Evolutionary conservation across 371 early-diverging fungal genomes (phyloP).

Genomic region (Rhizopus arrhizus): DNA sequence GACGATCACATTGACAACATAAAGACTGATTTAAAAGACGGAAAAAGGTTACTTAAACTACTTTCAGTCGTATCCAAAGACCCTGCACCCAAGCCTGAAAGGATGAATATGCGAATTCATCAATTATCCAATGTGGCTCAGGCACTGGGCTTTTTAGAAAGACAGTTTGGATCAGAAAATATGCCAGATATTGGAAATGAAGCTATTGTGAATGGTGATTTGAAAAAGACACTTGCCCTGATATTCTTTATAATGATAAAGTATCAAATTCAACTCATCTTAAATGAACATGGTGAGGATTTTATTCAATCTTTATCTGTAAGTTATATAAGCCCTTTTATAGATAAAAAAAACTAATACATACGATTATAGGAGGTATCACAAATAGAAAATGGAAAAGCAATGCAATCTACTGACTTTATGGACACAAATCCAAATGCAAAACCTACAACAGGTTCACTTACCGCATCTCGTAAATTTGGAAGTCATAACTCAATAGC

Average conservation of each 20-base stretch:
- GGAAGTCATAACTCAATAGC: constrained; percentile 21
- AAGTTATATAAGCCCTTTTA: constrained; percentile 4
- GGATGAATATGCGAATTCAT: constrained; percentile 74
- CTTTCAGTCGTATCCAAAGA: constrained; percentile 61
- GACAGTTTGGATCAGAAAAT: constrained; percentile 61
- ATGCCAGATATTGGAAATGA: constrained; percentile 79
- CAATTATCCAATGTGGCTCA: constrained; percentile 81
- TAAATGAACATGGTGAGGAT: constrained; percentile 51
- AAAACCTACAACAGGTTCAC: constrained; percentile 11
- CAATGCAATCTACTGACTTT: constrained; percentile 21
- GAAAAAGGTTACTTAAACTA: constrained; percentile 62
- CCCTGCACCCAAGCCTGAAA: constrained; percentile 60
- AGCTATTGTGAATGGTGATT: constrained; percentile 85
- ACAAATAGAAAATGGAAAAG: constrained; percentile 25
- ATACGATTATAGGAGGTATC: constrained; percentile 18
- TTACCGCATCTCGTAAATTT: constrained; percentile 19
- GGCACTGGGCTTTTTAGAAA: constrained; percentile 68
- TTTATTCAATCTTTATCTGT: constrained; percentile 37
- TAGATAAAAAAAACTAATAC: constrained; percentile 8
- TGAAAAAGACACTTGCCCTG: constrained; percentile 85
- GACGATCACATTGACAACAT: constrained; percentile 46
- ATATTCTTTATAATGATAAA: constrained; percentile 80
- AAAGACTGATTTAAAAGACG: constrained; percentile 67
- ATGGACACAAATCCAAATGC: constrained; percentile 11
- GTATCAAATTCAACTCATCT: constrained; percentile 65